Evolutionary conservation across 768 basidiomycete species (phyloP).

Genomic region (Collybia nuda): DNA sequence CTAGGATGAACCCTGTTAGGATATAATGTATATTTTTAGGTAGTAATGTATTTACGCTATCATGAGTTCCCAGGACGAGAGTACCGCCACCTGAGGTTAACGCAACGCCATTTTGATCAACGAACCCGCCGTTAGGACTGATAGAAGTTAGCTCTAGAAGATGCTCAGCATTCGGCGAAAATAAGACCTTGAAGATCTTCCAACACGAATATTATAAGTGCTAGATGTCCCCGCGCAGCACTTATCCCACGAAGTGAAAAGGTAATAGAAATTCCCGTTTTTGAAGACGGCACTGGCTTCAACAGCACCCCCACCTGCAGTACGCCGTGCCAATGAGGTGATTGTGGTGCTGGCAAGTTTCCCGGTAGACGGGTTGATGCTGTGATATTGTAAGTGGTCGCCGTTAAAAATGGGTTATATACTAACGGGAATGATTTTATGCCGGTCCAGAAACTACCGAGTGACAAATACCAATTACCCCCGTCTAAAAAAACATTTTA

Average conservation of each 20-base stretch:
- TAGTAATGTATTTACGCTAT: slow-evolving; percentile 25
- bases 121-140: slow-evolving; percentile 44
- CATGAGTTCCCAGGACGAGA: slow-evolving; percentile 45
- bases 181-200: slow-evolving; percentile 42
- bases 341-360: slow-evolving; percentile 36
- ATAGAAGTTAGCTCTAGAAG: not conserved
- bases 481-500: slow-evolving; percentile 8
- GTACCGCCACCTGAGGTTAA: slow-evolving; percentile 52
- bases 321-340: slow-evolving; percentile 44
- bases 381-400: slow-evolving; percentile 7
- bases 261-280: slow-evolving; percentile 45
- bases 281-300: slow-evolving; percentile 50
- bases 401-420: not conserved
- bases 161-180: not conserved
- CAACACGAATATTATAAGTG: slow-evolving; percentile 63
- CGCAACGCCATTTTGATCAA: slow-evolving; percentile 44
- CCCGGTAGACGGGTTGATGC: slow-evolving; percentile 39
- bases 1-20: slow-evolving; percentile 20
- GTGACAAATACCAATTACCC: slow-evolving; percentile 45
- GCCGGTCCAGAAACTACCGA: slow-evolving; percentile 59
- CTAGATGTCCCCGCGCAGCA: slow-evolving; percentile 51
- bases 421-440: slow-evolving; percentile 39
- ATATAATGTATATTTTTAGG: not conserved
- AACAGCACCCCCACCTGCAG: slow-evolving; percentile 42
- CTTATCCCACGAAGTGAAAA: slow-evolving; percentile 56